Conservation (phyloP, 495 filamentous ascomycete genomes). For the Aspergillus saccharolyticus region DNA sequence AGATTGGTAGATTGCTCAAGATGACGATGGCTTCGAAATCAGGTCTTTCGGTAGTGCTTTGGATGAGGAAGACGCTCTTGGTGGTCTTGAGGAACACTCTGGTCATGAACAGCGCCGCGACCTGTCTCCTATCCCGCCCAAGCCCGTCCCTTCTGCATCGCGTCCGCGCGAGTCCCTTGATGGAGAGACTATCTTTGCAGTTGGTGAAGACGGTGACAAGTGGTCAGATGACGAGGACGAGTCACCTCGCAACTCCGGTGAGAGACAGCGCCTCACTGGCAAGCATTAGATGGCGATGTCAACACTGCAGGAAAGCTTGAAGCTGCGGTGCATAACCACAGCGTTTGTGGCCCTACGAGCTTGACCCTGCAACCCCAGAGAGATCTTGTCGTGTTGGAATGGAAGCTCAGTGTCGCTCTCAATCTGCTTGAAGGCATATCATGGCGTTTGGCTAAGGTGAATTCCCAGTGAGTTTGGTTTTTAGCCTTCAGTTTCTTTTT, state of each 20-base stretch:
- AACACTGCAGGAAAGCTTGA: not conserved
- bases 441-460: conserved; percentile 19
- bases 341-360: no score
- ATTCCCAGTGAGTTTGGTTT: conserved; percentile 7
- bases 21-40: conserved; percentile 98
- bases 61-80: conserved; percentile 58
- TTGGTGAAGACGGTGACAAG: conserved; percentile 74
- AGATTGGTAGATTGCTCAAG: conserved; percentile 71
- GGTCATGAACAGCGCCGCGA: conserved; percentile 30
- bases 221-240: conserved; percentile 65
- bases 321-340: not conserved
- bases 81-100: conserved; percentile 35
- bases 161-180: conserved; percentile 66
- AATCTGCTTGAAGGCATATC: conserved; percentile 17
- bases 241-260: conserved; percentile 49
- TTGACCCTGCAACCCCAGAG: not conserved
- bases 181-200: conserved; percentile 90
- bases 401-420: conserved; percentile 11
- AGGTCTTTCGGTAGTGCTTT: conserved; percentile 81
- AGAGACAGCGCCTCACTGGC: conserved; percentile 60
- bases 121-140: conserved; percentile 48
- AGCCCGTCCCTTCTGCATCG: conserved; percentile 43
- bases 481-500: conserved; percentile 9
- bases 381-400: conserved; percentile 1
- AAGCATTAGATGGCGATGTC: conserved; percentile 17